Conservation (phyloP, 1,284 basidiomycete species). For the Coniferiporia weirii region DNA sequence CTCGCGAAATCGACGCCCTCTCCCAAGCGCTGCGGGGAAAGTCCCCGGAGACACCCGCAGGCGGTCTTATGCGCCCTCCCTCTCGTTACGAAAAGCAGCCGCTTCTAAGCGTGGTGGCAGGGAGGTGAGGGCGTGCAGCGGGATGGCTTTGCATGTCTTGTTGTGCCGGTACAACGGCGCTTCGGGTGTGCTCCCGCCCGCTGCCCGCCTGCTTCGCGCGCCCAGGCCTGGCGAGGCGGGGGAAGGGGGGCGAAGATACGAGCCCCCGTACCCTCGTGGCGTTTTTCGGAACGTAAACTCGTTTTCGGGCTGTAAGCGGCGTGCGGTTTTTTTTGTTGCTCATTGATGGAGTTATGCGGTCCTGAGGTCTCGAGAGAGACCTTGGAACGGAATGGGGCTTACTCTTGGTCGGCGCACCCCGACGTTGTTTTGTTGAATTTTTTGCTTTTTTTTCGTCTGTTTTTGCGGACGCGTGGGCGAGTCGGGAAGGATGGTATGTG, state of each 20-base stretch:
- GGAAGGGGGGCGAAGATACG: conserved; percentile 67
- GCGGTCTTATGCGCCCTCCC: conserved; percentile 34
- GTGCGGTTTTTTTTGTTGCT: conserved; percentile 55
- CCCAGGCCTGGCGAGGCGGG: conserved; percentile 19
- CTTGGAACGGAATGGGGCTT: conserved; percentile 80
- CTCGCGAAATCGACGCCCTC: conserved; percentile 30
- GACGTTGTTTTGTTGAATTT: conserved; percentile 32
- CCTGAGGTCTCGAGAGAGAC: conserved; percentile 28
- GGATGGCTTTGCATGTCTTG: conserved; percentile 28
- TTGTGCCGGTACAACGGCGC: background rate
- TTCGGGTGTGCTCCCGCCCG: conserved; percentile 35
- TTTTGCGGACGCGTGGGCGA: conserved; percentile 30
- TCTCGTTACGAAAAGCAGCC: conserved; percentile 61
- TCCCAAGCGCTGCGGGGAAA: conserved; percentile 74
- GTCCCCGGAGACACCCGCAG: conserved; percentile 80
- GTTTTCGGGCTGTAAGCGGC: conserved; percentile 28
- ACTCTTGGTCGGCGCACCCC: conserved; percentile 63
- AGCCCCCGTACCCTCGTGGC: conserved; percentile 34
- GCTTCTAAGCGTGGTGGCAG: conserved; percentile 56
- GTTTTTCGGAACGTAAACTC: conserved; percentile 39
- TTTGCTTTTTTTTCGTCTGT: conserved; percentile 34
- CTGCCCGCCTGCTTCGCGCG: conserved; percentile 48
- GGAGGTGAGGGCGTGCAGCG: conserved; percentile 37
- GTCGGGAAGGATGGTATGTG: too few species aligned
- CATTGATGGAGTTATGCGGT: conserved; percentile 85